phyloP scores from a whole-genome alignment of 2,329 filamentous ascomycete species.

The Kalmusia sp. region DNA sequence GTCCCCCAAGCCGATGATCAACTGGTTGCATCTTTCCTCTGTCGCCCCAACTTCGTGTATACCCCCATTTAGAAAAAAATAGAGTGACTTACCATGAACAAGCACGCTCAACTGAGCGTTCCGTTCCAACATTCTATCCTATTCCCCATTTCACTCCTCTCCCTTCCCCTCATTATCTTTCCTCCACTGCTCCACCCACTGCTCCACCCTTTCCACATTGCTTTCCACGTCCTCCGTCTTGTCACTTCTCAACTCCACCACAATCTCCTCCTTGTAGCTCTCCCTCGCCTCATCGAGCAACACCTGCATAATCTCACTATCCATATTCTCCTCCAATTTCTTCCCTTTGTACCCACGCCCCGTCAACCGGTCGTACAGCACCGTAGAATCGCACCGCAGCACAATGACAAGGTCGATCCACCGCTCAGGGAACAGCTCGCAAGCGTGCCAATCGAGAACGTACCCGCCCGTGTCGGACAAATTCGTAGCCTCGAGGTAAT shows the following conservation, averaged over 20 bases:
- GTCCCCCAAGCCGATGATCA: neutral
- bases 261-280: slow-evolving; percentile 83
- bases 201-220: slow-evolving; percentile 83
- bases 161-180: slow-evolving; percentile 62
- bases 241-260: slow-evolving; percentile 88
- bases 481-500: slow-evolving; percentile 84
- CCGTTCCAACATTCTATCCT: slow-evolving; percentile 1
- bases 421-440: slow-evolving; percentile 89
- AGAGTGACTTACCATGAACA: neutral
- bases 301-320: slow-evolving; percentile 97
- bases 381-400: slow-evolving; percentile 77
- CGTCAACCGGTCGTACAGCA: slow-evolving; percentile 83
- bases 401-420: slow-evolving; percentile 98
- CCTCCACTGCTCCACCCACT: slow-evolving; percentile 86
- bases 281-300: slow-evolving; percentile 88
- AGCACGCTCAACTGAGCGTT: neutral
- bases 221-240: slow-evolving; percentile 85
- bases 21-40: neutral
- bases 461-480: slow-evolving; percentile 72
- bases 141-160: slow-evolving; percentile 20
- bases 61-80: slow-evolving; percentile 16
- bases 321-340: slow-evolving; percentile 95
- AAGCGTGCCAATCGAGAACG: slow-evolving; percentile 98
- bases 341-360: slow-evolving; percentile 80
- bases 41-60: neutral